Percentiles rank a stretch among this genome's conserved stretches.
Evolutionary conservation across 805 yeast species (phyloP).

Genomic region (Nakazawaea populi): DNA sequence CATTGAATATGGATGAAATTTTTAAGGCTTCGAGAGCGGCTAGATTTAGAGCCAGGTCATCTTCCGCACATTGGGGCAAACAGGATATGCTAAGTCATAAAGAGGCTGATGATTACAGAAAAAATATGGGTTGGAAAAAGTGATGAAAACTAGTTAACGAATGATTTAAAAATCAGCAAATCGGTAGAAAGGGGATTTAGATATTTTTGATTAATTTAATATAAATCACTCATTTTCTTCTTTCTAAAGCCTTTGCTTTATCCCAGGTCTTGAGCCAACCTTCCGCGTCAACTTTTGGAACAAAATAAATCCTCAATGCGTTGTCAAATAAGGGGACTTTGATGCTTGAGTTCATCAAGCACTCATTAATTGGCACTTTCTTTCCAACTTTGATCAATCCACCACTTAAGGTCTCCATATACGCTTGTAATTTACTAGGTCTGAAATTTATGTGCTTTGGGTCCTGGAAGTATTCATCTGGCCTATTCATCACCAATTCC

Average conservation of each 20-base stretch:
- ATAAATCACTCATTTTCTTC: conserved; percentile 22
- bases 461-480: conserved; percentile 61
- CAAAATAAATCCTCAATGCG: conserved; percentile 65
- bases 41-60: conserved; percentile 48
- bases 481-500: conserved; percentile 56
- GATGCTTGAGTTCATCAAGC: conserved; percentile 56
- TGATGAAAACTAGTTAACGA: not conserved
- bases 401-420: conserved; percentile 76
- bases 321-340: conserved; percentile 74
- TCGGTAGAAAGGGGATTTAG: no score
- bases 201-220: no score
- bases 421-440: conserved; percentile 57
- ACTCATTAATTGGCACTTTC: conserved; percentile 59
- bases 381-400: conserved; percentile 85
- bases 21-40: conserved; percentile 44
- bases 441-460: conserved; percentile 58
- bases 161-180: no score
- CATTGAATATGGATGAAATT: conserved; percentile 62
- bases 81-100: conserved; percentile 37
- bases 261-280: conserved; percentile 67
- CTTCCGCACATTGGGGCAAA: conserved; percentile 46
- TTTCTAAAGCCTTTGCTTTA: conserved; percentile 51
- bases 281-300: conserved; percentile 63
- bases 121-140: conserved; percentile 35
- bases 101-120: conserved; percentile 42